Evolutionary conservation across 2,329 filamentous ascomycete genomes (phyloP), one percentile per base, ranked within the genome.

Genomic region (Alternaria conjuncta): DNA sequence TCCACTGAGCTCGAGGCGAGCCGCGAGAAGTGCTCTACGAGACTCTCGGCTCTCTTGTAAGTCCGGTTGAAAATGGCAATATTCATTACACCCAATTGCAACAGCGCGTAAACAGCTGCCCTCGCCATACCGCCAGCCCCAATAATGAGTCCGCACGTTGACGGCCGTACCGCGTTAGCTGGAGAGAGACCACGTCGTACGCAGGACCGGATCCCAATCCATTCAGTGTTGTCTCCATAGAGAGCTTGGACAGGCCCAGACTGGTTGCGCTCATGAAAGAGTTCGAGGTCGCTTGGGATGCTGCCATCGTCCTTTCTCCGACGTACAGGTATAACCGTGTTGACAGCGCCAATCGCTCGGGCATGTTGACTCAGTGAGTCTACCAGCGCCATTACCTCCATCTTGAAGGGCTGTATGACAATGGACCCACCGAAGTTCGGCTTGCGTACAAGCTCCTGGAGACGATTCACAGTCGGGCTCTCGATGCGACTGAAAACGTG

Each of bases 221-320:
- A 94, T 76, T 94, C 92, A 0, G 91, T 94, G 63, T 94, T 94
- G 62, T 94, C 91, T 1, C 91, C 92, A 66, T 93, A 92, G 0
- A 94, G 82, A 0, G 89, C 90, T 65, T 87, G 86, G 7, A 93
- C 87, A 0, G 88, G 86, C 0, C 91, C 91, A 1, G 89, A 85
- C 46, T 88, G 85, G 65, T 90, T 90, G 62, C 89, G 85, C 47
- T 89, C 84, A 28, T 84, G 81, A 47, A 84, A 82, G n/a, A 88
- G 78, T 1, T 84, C 84, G 5, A 80, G 61, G 26, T 87, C 86
- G 28, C 85, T 83, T 1, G 88, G 86, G 0, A 89, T 85, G 36
- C 82, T 84, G 2, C 86, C 87, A 60, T 89, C 86, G 0, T 83
- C 75, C n/a, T 86, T 79, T 7, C 88, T 78, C 12, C 86, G 83